Base-by-base conservation (phyloP, 257 asterid genomes). In the Orobanche coerulescens region DNA sequence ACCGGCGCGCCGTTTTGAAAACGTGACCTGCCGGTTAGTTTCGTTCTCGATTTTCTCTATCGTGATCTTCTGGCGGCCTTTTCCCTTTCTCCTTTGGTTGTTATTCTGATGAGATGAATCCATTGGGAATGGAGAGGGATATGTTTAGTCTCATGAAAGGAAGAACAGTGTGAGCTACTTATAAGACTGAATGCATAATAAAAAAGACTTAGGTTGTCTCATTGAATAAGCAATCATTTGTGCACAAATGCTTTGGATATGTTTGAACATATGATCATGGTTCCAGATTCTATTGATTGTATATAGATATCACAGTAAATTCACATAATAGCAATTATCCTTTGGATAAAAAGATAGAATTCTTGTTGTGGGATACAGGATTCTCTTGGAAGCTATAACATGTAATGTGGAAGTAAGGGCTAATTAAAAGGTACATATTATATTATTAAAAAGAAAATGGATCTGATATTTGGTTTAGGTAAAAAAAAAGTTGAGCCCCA, bases 11-110 rank as follows among this genome's bases (percentile, higher is more conserved):
- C 82, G 73, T 25, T 79, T 76, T 0, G 84, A 76, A 24, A 79
- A 79, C 0, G 85, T 74, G 1, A 80, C 82, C 59, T 79, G 78
- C 0, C 75, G 50, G 68, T 73, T 76, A 7, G 75, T 73, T 8
- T 65, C 36, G 11, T 62, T 76, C 31, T 74, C 54, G 7, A 76
- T 74, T 18, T 61, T 78, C 63, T 34, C 73, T 23, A 77, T 76
- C 3, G 57, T 73, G 6, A 79, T 62, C 58, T 66, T 79, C 51
- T 73, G 77, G 12, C 82, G 70, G 23, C 82, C 82, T 10, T 47
- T 47, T 3, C 7, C 7, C 36, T 30, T 30, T 7, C 36, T 3
- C 36, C 5, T 3, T 7, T 7, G 5, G 36, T 30, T 30, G 36
- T 30, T 30, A 7, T 30, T 30, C 7, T 37, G 44, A 8, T 37